Evolutionary conservation across 2,329 filamentous ascomycete genomes (phyloP), one percentile per base, ranked within the genome.

Genomic region (Bipolaris oryzae): DNA sequence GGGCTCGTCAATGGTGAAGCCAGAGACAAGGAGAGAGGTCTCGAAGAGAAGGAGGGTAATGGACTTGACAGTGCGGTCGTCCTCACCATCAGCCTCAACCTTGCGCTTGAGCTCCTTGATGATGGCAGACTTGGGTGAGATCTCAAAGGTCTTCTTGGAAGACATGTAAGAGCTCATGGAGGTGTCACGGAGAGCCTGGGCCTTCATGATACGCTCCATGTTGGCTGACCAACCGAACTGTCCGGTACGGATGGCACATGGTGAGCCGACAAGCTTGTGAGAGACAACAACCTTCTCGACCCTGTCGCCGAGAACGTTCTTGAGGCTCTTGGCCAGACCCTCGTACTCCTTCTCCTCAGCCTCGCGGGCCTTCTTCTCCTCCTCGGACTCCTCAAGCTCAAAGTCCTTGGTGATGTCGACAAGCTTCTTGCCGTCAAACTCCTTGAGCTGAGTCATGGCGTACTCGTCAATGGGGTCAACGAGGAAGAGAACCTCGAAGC

Each of bases 201-300:
- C 95, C 90, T 99, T 99, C 95, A 99, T 99, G 89, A 99, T 99
- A 86, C 95, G 95, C 88, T 99, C 95, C 95, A 99, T 99, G 88
- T 99, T 99, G 78, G 95, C 95, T 56, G 94, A 98, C 95, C 95
- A 99, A 82, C 95, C 95, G 81, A 99, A 99, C 84, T 98, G 95
- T 76, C 95, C 95, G 71, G 95, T 99, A 81, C 95, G 94, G 86
- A 99, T 98, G 79, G 95, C 95, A 82, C 95, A 98, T 76, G 95
- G 95, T 66, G 95, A 87, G 77, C 90, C 90, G 72, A 90, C 87
- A 60, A 99, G 89, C 89, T 98, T 98, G 90, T 98, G 91, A 69
- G 89, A 94, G 79, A 99, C 94, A 65, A 99, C 93, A 38, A 99
- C 95, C 90, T 99, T 99, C 91, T 99, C 95, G 69, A 99, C 95